These are phyloP conservation scores for Chenopodium album DNA, from an alignment of 148 eudicot genomes.

Conservation along the genomic window DNA sequence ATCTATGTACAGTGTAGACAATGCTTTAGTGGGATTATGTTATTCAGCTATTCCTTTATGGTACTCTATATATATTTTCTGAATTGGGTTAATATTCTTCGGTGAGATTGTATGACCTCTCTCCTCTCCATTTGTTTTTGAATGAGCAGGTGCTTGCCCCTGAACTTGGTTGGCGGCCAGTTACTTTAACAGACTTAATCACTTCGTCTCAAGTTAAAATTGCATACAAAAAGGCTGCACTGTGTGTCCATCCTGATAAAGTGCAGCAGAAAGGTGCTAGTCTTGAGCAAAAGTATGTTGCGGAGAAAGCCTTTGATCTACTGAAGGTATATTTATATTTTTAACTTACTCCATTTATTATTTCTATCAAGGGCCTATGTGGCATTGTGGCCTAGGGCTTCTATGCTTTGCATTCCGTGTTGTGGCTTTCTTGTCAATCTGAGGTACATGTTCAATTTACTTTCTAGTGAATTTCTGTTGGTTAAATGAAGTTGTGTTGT, in stretches of 20 bases:
- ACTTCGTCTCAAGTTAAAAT: constrained; percentile 76
- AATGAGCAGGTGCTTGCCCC: constrained; percentile 74
- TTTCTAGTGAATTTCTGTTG: not conserved
- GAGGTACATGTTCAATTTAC: not conserved
- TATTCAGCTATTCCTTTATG: not conserved
- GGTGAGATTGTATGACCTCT: not conserved
- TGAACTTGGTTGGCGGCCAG: constrained; percentile 79
- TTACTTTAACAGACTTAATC: constrained; percentile 78
- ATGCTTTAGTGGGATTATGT: not conserved
- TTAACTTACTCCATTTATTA: not conserved
- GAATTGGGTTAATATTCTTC: not conserved
- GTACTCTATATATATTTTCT: not conserved
- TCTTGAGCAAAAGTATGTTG: constrained; percentile 71
- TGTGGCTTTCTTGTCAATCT: not conserved
- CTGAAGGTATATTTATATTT: constrained; percentile 59
- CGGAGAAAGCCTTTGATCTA: constrained; percentile 85
- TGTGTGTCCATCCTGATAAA: constrained; percentile 92
- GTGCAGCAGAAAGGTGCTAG: constrained; percentile 89
- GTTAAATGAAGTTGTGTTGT: not conserved
- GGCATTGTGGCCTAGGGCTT: not conserved
- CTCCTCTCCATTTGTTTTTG: constrained; percentile 7
- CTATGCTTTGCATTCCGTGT: not conserved
- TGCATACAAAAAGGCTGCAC: constrained; percentile 72
- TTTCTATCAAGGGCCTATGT: not conserved
- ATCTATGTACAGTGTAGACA: not conserved